Base-by-base conservation (phyloP, 208 protist genomes). In the Leishmania aethiopica region DNA sequence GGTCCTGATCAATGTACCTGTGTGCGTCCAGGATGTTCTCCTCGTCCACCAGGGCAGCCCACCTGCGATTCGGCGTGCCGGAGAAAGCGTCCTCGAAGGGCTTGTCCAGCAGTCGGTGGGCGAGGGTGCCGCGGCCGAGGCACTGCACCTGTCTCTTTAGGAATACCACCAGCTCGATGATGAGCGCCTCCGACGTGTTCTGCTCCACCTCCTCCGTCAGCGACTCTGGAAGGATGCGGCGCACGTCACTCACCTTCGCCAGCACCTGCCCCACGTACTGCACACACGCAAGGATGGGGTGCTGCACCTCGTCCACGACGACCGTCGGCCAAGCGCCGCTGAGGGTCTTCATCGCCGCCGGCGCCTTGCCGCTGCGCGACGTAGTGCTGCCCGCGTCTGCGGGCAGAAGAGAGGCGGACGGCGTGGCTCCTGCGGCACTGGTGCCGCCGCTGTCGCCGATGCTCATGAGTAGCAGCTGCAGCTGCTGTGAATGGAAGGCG, bases 61-160 rank as follows among this genome's bases (percentile, higher is more conserved):
- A 97, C 32, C 77, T 82, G 15, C 62, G 35, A 79, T 89, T 90
- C 13, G 86, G 85, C n/a, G 80, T 47, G 28, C 84, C 88, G 17
- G 82, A 83, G 79, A 95, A 96, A 78, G 94, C 92, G 45, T 94
- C 91, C 71, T 94, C 89, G 81, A 97, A 96, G 70, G 90, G 77
- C 45, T 77, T 74, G 78, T 94, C 80, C 47, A 97, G 88, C 49
- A 96, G 80, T 42, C 80, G 84, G 49, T 89, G 86, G 32, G 87
- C 86, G 51, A 97, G 84, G 25, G 91, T 93, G 28, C 88, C 89
- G 28, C 86, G 84, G 8, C 84, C 88, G 37, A 96, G 86, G 67
- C 77, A 79, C 81, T 96, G 88, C 78, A 94, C 69, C 82, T 95
- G 94, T 10, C 84, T 86, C 75, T 93, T 93, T 35, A 97, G 77